Base-by-base conservation (phyloP, 768 basidiomycete species). In the Pholiota conissans region DNA sequence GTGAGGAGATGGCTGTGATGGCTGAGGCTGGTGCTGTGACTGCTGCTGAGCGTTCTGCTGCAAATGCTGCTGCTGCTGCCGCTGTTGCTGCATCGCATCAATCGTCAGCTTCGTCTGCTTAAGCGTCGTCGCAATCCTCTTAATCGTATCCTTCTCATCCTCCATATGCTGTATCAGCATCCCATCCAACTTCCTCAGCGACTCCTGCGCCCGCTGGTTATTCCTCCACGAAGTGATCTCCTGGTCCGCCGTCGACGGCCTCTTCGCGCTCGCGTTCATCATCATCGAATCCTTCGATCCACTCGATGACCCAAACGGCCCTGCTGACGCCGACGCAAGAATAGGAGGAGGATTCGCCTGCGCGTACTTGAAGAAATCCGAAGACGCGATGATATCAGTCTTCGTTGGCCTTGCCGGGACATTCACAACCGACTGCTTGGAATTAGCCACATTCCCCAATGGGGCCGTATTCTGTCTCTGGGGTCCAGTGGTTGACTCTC, bases 111-210 rank as follows among this genome's bases (percentile, higher is more conserved):
- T 32, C 30, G 61, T 63, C 52, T 70, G 71, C 57, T 72, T 71
- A 32, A 74, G 55, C 9, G 73, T 77, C 26, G 77, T 75, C 20
- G 92, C 86, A 68, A 94, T 92, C 73, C 84, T 79, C 74, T 83
- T 88, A 64, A 94, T 79, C 30, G 84, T 86, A 66, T 91, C 88
- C 74, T 85, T 86, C 74, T 94, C 92, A 52, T 86, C 80, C 73
- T 90, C 89, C 76, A 93, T 89, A 68, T 94, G 92, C 69, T 88
- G 85, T 53, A 85, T 73, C 52, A 94, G 73, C 84, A 94, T 81
- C 60, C 90, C 91, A 68, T 93, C 90, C 61, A 93, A 73, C 71
- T 79, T 83, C 72, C 73, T 78, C 59, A 87, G 68, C 27, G 85
- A 84, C 70, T 89, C 86, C 61, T 84, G 76, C 58, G 78, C 79